Base-by-base conservation (phyloP, 2,329 filamentous ascomycete species). In the Meredithiella fracta region DNA sequence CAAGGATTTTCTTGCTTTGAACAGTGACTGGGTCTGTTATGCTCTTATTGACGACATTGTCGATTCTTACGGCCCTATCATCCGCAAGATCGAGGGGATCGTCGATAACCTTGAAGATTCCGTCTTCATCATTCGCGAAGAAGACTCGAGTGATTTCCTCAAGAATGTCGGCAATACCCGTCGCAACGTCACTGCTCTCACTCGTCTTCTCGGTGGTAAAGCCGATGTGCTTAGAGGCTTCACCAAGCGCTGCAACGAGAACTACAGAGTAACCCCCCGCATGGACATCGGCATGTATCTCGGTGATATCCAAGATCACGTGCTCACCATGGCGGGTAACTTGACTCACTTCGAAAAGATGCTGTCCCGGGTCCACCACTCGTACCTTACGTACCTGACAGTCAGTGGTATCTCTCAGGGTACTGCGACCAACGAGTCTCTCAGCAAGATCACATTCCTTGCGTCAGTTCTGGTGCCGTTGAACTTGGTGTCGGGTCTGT, bases 281-380 rank as follows among this genome's bases (percentile, higher is more conserved):
- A 92, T 92, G 72, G 92, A 98, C 65, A 95, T 98, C 61, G 92
- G 90, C 22, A 79, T 98, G 64, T 98, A 98, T 66, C 78, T 98
- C 37, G 88, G 88, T 64, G 92, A 98, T 70, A 96, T 98, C 61
- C 92, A 98, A 69, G 92, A 98, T 70, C 92, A 98, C 77, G 91
- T 98, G 54, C 88, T 98, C 59, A 98, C 92, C 49, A 97, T 97
- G 91, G 94, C 95, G 78, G 92, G 86, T 62, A 98, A 94, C 69
- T 70, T 98, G 63, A 82, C 82, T 1, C 92, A 98, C 67, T 96
- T 95, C 63, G 92, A 98, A 68, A 97, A 97, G 75, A 96, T 98
- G 77, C 77, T 98, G 52, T 90, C 85, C 26, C 85, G 92, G 22
- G 86, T 86, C 1, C 92, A 98, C 72, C 87, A 85, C 73, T 98